Evolutionary conservation across 2,329 filamentous ascomycete genomes (phyloP).

Genomic region (Scedosporium boydii): DNA sequence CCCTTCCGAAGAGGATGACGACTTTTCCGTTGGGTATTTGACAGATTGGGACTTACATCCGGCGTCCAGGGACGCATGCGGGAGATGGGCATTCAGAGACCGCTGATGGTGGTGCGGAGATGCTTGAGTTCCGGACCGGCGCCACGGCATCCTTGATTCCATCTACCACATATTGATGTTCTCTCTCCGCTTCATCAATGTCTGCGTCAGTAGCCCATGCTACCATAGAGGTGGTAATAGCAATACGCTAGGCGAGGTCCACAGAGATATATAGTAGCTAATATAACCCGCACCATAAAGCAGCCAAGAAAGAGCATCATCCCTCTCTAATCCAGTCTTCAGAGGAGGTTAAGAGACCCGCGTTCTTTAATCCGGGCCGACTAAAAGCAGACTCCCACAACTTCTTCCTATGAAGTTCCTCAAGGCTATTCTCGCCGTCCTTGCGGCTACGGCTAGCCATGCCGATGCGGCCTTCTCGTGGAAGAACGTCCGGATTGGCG

Average conservation of each 20-base stretch:
- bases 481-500: slow-evolving; percentile 43
- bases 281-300: not conserved
- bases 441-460: slow-evolving; percentile 13
- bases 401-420: not conserved
- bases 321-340: not conserved
- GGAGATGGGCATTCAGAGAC: not conserved
- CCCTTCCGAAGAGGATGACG: not conserved
- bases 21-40: not conserved
- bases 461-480: slow-evolving; percentile 27
- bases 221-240: not conserved
- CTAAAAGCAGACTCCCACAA: no score
- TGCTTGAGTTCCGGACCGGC: no score
- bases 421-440: not conserved
- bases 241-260: not conserved
- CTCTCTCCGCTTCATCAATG: not conserved
- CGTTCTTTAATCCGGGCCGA: no score
- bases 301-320: no score
- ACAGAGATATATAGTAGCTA: not conserved
- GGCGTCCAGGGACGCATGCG: not conserved
- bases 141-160: not conserved
- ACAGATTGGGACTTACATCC: not conserved
- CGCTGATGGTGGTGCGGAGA: no score
- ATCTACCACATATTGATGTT: not conserved
- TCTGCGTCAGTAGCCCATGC: no score
- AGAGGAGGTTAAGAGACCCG: not conserved